Base-by-base conservation (phyloP, 345 rosid genomes). In the Mangifera indica region DNA sequence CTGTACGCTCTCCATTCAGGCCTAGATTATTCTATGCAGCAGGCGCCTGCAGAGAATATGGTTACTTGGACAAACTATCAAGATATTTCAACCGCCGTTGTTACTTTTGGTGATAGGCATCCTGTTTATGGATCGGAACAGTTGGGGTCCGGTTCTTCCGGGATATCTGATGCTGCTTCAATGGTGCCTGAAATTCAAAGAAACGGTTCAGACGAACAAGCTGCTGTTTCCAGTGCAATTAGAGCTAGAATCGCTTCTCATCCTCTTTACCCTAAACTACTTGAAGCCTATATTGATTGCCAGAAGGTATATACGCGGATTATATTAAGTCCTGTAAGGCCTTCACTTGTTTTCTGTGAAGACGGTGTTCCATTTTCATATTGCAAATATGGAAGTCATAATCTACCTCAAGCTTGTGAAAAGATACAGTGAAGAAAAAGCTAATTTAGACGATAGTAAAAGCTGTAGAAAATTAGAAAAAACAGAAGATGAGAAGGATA, bases 241-340 rank as follows among this genome's bases (percentile, higher is more conserved):
- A 81, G 83, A 74, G 82, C 85, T 37, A 84, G 76, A 72, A 82
- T 86, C 70, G 83, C 84, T 21, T 74, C 88, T 61, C 90, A 86
- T 65, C 86, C 88, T 63, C 88, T 82, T 67, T 86, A 86, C 77
- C 88, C 90, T 64, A 79, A 74, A 45, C 72, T 86, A n/a, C 81
- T 84, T 34, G 67, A 86, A 57, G 84, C 90, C 2, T 86, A 84
- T 70, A 74, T 84, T 66, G 88, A 82, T 46, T 87, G 86, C 74
- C 88, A 84, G 74, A 87, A 87, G 88, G 90, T 87, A 54, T 51
- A 56, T 11, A 55, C 14, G 34, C 66, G 21, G 5, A 20, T 49
- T 37, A 37, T 37, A 37, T 5, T 37, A 37, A 37, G 42, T 37
- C 8, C 42, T 37, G 15, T 3, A 60, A 60, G 37, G 11, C 29